phyloP scores from a whole-genome alignment of 2,329 filamentous ascomycete species.

The Colletotrichum agaves region DNA sequence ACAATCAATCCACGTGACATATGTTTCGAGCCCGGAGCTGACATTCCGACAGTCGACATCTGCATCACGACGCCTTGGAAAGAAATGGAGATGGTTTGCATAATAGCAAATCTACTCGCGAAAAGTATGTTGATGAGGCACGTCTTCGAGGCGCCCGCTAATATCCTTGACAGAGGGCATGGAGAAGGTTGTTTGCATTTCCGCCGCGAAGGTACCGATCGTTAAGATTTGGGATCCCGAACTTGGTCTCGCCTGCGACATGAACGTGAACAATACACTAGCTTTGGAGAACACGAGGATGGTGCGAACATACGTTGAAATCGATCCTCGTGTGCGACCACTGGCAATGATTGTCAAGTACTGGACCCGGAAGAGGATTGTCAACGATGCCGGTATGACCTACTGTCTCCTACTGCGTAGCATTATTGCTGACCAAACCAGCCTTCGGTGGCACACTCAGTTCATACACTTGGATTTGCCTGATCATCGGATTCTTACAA shows the following conservation, averaged over 20 bases:
- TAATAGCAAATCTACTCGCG: constrained; percentile 86
- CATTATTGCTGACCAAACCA: constrained; percentile 50
- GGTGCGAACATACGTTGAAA: constrained; percentile 96
- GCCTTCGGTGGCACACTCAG: constrained; percentile 94
- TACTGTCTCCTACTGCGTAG: not conserved
- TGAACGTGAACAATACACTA: constrained; percentile 98
- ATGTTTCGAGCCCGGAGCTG: constrained; percentile 40
- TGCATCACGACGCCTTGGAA: constrained; percentile 95
- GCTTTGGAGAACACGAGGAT: constrained; percentile 97
- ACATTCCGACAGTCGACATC: constrained; percentile 79
- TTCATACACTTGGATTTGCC: constrained; percentile 99
- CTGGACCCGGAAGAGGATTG: constrained; percentile 91
- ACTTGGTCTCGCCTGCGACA: constrained; percentile 87
- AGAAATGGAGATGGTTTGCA: constrained; percentile 88
- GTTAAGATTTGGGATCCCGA: constrained; percentile 99
- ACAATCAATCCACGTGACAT: not conserved
- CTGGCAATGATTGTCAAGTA: constrained; percentile 97
- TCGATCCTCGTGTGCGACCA: constrained; percentile 89
- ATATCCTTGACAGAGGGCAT: constrained; percentile 79
- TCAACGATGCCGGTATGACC: constrained; percentile 94
- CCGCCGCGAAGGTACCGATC: constrained; percentile 95
- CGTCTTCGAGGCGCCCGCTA: not conserved
- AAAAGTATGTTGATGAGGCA: constrained; percentile 71
- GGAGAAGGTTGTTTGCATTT: constrained; percentile 95
- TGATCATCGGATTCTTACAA: constrained; percentile 97